Base-by-base conservation (phyloP, 2,329 filamentous ascomycete species). In the Corynespora cassiicola region DNA sequence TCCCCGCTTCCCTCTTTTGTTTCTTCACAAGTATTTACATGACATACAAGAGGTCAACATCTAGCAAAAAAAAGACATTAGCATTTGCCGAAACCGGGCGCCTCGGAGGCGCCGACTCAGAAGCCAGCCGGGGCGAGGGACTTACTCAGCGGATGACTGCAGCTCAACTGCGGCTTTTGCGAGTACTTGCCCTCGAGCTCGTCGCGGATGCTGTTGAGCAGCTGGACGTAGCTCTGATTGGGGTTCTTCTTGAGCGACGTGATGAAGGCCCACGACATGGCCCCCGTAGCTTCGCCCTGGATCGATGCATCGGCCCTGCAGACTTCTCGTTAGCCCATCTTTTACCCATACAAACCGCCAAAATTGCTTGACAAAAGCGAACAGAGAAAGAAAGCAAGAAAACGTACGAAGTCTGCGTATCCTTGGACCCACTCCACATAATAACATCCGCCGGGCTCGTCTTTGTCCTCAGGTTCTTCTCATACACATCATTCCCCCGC, bases 261-360 rank as follows among this genome's bases (percentile, higher is more conserved):
- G 68, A 99, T 94, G 69, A 99, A 99, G 2, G 94, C 94, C 84
- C 88, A 96, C 3, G 90, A 96, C 94, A 99, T 97, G 69, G 94
- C 94, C 38, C 94, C 94, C 0, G 94, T 99, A 21, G 94, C 92
- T 72, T 96, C 81, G 39, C 89, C 84, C 27, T 80, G 82, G 53
- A 97, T 96, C 18, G 84, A 88, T 9, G 94, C 91, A 68, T 99
- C 94, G 72, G 90, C 88, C 42, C 90, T 95, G 31, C 14, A 24
- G 11, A n/a, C n/a, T n/a, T n/a, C 3, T n/a, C 11, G 21, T 43
- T 35, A 43, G 29, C 34, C 23, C n/a, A 18, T 10, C 17, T 10
- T 34, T 15, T 32, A 9, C 23, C 6, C 30, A 35, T 14, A 6
- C 25, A 26, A 30, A 17, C 7, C 17, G n/a, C n/a, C n/a, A n/a